Evolutionary conservation across 768 basidiomycete species (phyloP).

Genomic region (Boletus fagicola): DNA sequence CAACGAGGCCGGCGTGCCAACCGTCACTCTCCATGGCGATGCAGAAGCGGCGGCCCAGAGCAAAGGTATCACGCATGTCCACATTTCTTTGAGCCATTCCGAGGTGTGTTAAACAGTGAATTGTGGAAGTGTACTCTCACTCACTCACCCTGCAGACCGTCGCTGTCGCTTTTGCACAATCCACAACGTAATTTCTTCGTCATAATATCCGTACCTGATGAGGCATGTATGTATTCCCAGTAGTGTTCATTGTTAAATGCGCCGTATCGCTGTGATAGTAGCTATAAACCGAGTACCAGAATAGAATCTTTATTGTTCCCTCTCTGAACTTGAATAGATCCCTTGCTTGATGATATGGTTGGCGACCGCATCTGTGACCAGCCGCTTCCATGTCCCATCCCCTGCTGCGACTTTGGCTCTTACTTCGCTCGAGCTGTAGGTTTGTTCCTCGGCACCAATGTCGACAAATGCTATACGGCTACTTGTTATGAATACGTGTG

Average conservation of each 20-base stretch:
- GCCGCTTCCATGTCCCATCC: slow-evolving; percentile 41
- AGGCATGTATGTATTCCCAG: slow-evolving; percentile 6
- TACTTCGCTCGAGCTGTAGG: slow-evolving; percentile 70
- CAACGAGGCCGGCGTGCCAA: slow-evolving; percentile 73
- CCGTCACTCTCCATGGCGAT: slow-evolving; percentile 74
- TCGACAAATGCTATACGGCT: slow-evolving; percentile 59
- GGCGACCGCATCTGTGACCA: slow-evolving; percentile 47
- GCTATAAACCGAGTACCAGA: slow-evolving; percentile 8
- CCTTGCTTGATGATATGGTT: slow-evolving; percentile 49
- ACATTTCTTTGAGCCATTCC: slow-evolving; percentile 90
- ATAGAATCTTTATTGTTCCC: slow-evolving; percentile 9
- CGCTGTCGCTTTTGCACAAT: slow-evolving; percentile 87
- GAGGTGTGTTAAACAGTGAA: slow-evolving; percentile 55
- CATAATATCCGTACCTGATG: slow-evolving; percentile 1
- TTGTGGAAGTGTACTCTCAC: slow-evolving; percentile 2
- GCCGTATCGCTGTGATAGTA: slow-evolving; percentile 3
- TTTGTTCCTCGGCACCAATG: slow-evolving; percentile 54
- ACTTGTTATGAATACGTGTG: slow-evolving; percentile 48
- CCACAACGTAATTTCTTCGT: slow-evolving; percentile 34
- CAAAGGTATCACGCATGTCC: slow-evolving; percentile 70
- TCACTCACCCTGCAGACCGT: slow-evolving; percentile 53
- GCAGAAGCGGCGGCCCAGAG: slow-evolving; percentile 69
- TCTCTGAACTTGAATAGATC: slow-evolving; percentile 38
- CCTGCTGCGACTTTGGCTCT: slow-evolving; percentile 34
- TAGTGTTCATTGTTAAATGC: not conserved